Conservation (phyloP, 2,329 filamentous ascomycete species). For the Ceratocystis colombiana region DNA sequence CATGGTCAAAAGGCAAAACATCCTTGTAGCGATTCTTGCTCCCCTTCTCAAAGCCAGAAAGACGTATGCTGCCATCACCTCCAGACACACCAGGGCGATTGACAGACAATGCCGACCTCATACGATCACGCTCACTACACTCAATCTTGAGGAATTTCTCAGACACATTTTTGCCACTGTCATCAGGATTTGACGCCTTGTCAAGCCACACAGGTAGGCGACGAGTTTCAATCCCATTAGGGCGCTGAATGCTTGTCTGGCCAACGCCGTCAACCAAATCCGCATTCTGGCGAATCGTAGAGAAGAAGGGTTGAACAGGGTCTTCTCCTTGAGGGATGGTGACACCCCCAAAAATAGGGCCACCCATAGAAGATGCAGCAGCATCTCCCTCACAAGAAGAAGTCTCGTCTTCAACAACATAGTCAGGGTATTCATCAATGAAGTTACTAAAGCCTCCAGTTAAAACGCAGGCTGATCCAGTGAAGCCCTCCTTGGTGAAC, state of each 20-base stretch:
- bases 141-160: conserved; percentile 79
- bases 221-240: conserved; percentile 38
- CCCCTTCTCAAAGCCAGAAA: conserved; percentile 90
- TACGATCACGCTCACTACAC: conserved; percentile 75
- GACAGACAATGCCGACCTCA: conserved; percentile 64
- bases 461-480: conserved; percentile 62
- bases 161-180: conserved; percentile 71
- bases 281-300: conserved; percentile 93
- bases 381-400: conserved; percentile 31
- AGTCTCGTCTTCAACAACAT: conserved; percentile 46
- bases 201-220: conserved; percentile 68
- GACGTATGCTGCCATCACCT: conserved; percentile 45
- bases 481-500: conserved; percentile 74
- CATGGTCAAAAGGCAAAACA: conserved; percentile 91
- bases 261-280: conserved; percentile 89
- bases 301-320: conserved; percentile 74
- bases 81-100: conserved; percentile 33
- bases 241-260: conserved; percentile 53
- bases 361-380: conserved; percentile 36
- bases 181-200: conserved; percentile 51
- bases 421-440: conserved; percentile 52
- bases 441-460: conserved; percentile 75
- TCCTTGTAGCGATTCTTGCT: conserved; percentile 96
- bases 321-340: conserved; percentile 58
- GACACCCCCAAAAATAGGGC: conserved; percentile 79